Conservation (phyloP, 768 basidiomycete species). For the Asterophora parasitica region DNA sequence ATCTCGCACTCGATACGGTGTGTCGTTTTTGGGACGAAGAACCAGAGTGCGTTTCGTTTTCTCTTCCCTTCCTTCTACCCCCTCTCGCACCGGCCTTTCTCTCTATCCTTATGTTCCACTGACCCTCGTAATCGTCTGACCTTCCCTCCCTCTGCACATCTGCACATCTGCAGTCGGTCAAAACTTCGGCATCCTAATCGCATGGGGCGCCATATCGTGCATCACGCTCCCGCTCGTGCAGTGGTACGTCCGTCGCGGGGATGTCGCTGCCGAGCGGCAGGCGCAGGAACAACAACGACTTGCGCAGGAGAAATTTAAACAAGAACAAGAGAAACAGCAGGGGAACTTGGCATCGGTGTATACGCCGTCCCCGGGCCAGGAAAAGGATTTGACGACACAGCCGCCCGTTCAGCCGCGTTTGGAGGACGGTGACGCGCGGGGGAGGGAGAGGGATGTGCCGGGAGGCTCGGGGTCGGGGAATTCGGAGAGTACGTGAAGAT, state of each 20-base stretch:
- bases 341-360: too few species aligned
- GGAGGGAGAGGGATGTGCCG: too few species aligned
- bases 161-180: too few species aligned
- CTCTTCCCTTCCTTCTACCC: too few species aligned
- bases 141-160: slow-evolving; percentile 2
- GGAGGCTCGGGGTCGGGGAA: too few species aligned
- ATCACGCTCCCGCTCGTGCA: slow-evolving; percentile 49
- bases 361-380: too few species aligned
- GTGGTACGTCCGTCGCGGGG: slow-evolving; percentile 29
- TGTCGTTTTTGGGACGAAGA: slow-evolving; percentile 63
- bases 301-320: too few species aligned
- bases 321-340: too few species aligned
- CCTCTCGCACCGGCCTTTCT: slow-evolving; percentile 22
- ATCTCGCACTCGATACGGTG: slow-evolving; percentile 55
- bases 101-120: slow-evolving; percentile 18
- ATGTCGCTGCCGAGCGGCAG: slow-evolving; percentile 3
- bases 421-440: too few species aligned
- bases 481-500: too few species aligned
- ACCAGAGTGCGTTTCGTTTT: slow-evolving; percentile 14
- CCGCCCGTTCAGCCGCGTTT: too few species aligned
- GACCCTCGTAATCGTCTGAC: not conserved
- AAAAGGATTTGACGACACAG: too few species aligned
- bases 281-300: not conserved
- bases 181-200: slow-evolving; percentile 57
- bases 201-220: slow-evolving; percentile 52